Evolutionary conservation across 345 rosid genomes (phyloP), one percentile per base, ranked within the genome.

Genomic region (Brassica cretica): DNA sequence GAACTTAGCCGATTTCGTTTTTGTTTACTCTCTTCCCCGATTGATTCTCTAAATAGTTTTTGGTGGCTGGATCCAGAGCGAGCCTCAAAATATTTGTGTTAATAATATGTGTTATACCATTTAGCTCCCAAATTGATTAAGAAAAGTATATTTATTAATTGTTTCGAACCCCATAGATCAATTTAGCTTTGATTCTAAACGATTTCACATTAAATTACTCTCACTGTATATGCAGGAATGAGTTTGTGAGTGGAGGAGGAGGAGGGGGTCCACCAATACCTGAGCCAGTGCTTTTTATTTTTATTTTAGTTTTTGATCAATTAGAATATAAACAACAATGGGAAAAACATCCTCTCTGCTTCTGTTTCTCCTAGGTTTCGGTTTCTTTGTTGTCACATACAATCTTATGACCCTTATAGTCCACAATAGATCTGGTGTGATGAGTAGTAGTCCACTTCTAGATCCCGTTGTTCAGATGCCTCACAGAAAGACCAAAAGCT

Each of bases 401-500:
- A 95, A 93, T 85, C 84, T 93, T 78, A 32, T 95, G 53, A 88
- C 88, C 1, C 78, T 88, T 82, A 66, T 84, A 21, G 68, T 81
- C 18, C 88, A 83, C 84, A 85, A 86, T 71, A 84, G 85, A 84
- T 80, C 84, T 12, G 15, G 66, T 68, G 73, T 70, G 74, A 84
- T 73, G 37, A 33, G 37, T 33, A 37, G 70, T 74, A 82, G 79
- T 41, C 61, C 79, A 32, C 78, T 83, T 44, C 30, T 88, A 35
- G 98, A 93, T 86, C 94, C 98, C 60, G 79, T 95, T 35, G 79
- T 84, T 56, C 84, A 78, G 86, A 92, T 87, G 93, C 96, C 98
- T 55, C 76, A 70, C 61, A 82, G 83, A 82, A 85, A 81, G 64
- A 32, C 75, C 29, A 90, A 86, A 78, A 71, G 39, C 5, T 66